phyloP scores from a whole-genome alignment of 768 basidiomycete species.

The Lactifluus subvellereus region DNA sequence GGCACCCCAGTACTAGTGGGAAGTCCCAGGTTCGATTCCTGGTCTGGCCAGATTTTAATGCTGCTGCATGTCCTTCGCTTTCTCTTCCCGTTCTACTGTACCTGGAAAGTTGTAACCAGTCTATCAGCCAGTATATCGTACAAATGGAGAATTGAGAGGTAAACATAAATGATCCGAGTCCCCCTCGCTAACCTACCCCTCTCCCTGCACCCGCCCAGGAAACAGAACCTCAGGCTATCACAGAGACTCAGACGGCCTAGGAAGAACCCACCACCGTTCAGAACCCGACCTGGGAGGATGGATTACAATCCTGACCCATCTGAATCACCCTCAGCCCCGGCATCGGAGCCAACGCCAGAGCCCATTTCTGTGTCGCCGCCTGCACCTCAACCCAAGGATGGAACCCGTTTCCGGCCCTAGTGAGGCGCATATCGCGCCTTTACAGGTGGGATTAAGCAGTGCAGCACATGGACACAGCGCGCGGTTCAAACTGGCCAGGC shows the following conservation, averaged over 20 bases:
- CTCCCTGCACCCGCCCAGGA: slow-evolving; percentile 26
- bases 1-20: too few relatives aligned
- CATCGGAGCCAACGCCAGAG: slow-evolving; percentile 31
- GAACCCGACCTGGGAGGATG: slow-evolving; percentile 67
- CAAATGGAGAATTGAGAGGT: too few relatives aligned
- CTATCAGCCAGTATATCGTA: too few relatives aligned
- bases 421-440: slow-evolving; percentile 32
- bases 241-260: slow-evolving; percentile 38
- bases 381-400: slow-evolving; percentile 21
- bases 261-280: slow-evolving; percentile 72
- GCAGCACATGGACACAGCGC: slow-evolving; percentile 51
- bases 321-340: slow-evolving; percentile 6
- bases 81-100: background rate
- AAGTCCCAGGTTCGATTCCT: too few relatives aligned
- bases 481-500: slow-evolving; percentile 75
- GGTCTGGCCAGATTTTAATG: too few relatives aligned
- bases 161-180: slow-evolving; percentile 1
- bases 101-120: slow-evolving; percentile 46
- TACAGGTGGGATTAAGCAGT: slow-evolving; percentile 48
- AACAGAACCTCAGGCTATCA: slow-evolving; percentile 31
- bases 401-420: slow-evolving; percentile 26
- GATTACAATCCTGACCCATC: slow-evolving; percentile 36
- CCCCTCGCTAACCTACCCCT: slow-evolving; percentile 26
- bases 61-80: too few relatives aligned
- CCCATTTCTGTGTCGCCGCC: slow-evolving; percentile 28